phyloP scores from a whole-genome alignment of 331 rosid species.

The Cydonia oblonga region DNA sequence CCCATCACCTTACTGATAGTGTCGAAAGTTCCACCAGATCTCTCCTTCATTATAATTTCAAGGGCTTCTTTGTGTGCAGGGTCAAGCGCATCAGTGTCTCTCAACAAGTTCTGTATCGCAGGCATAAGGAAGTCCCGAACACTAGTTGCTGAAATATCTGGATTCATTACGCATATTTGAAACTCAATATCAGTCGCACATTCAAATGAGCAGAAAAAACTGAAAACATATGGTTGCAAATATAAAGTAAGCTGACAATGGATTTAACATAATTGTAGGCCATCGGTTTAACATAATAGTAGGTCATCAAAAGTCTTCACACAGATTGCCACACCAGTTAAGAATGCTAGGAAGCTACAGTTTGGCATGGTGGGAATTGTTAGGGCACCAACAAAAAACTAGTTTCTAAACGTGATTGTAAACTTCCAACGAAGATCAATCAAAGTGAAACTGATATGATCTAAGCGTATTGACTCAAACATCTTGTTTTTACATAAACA shows the following conservation, averaged over 20 bases:
- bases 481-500: not conserved
- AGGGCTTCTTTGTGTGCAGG: slow-evolving; percentile 99
- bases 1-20: slow-evolving; percentile 89
- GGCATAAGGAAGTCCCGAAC: slow-evolving; percentile 76
- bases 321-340: not conserved
- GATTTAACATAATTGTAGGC: too few relatives aligned
- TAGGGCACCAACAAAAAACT: not conserved
- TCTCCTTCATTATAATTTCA: slow-evolving; percentile 87
- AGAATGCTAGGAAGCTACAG: not conserved
- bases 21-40: slow-evolving; percentile 90
- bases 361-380: not conserved
- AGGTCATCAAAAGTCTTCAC: not conserved
- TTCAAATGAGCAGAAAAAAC: not conserved
- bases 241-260: not conserved
- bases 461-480: not conserved
- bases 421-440: not conserved
- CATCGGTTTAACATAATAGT: not conserved
- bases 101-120: slow-evolving; percentile 69
- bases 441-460: not conserved
- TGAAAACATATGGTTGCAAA: not conserved
- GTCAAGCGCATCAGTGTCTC: slow-evolving; percentile 71
- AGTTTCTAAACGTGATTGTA: not conserved
- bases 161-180: slow-evolving; percentile 3
- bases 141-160: slow-evolving; percentile 62
- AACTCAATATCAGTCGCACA: slow-evolving; percentile 1